These are phyloP conservation scores for Byssoonygena ceratinophila DNA, from an alignment of 2,329 filamentous ascomycete genomes.

Conservation along the genomic window DNA sequence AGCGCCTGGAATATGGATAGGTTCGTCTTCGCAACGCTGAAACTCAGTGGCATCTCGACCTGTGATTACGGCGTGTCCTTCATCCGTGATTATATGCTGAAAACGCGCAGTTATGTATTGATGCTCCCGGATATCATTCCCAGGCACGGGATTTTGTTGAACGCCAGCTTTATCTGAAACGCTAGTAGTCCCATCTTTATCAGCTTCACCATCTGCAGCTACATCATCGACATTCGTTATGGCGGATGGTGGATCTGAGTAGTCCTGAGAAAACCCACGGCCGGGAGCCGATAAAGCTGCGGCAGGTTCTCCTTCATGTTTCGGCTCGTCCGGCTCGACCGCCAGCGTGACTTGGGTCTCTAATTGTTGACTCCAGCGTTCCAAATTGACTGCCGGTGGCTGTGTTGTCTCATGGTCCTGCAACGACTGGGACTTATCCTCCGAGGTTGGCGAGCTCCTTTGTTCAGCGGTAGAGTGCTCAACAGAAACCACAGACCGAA, in stretches of 20 bases:
- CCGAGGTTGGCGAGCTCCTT: background rate
- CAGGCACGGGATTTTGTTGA: too few relatives aligned
- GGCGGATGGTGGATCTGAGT: too few relatives aligned
- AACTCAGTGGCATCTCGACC: background rate
- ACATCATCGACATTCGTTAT: too few relatives aligned
- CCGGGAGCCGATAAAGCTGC: too few relatives aligned
- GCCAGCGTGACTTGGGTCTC: too few relatives aligned
- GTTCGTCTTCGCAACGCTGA: constrained; percentile 6
- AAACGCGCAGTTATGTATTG: constrained; percentile 6
- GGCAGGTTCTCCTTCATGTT: background rate
- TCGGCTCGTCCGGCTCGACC: too few relatives aligned
- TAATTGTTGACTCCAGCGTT: too few relatives aligned
- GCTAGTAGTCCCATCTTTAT: too few relatives aligned
- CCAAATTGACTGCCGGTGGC: background rate
- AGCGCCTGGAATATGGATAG: constrained; percentile 7
- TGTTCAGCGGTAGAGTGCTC: background rate
- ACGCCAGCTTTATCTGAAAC: too few relatives aligned
- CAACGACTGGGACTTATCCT: background rate
- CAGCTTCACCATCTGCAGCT: too few relatives aligned
- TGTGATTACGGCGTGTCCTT: constrained; percentile 4
- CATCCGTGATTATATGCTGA: constrained; percentile 3
- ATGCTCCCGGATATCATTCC: background rate
- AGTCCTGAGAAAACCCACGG: too few relatives aligned
- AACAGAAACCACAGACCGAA: constrained; percentile 3
- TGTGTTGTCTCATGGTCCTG: background rate